Base-by-base conservation (phyloP, 441 rosid genomes). In the Brassica balearica region DNA sequence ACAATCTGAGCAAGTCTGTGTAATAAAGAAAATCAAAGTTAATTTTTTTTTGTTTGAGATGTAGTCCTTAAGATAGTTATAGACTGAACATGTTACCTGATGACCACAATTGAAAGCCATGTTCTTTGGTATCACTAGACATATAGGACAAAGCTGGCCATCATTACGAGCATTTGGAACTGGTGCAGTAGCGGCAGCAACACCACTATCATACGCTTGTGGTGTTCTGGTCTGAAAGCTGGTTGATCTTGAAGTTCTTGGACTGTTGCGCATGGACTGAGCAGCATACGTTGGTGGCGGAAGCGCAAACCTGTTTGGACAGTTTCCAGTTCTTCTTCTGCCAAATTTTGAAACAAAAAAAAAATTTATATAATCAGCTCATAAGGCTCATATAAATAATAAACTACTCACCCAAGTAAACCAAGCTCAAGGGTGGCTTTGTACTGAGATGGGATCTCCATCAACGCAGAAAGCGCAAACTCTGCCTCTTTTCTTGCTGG, bases 21-120 rank as follows among this genome's bases (percentile, higher is more conserved):
- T 8, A 41, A 8, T n/a, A 32, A 3, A 11, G 20, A 25, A 38
- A 20, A 70, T 0, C 11, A 22, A 20, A 8, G 74, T 55, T 29
- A 71, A 19, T 1, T 12, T 6, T 3, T 19, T 67, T 32, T 19
- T 15, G 56, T 78, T 27, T 69, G 73, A 72, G 73, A 51, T 61
- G 36, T 0, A 48, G 38, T 41, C 27, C 61, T 79, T 77, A 68
- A 58, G 27, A 25, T 25, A 69, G 25, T 59, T 76, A 20, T 69
- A 17, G 38, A 41, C 14, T 11, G 62, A 60, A 58, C n/a, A 77
- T 62, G 72, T 4, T 71, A 93, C 98, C 98, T 91, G 98, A 80
- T 95, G 99, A 61, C 99, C 99, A 60, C 99, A 95, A 25, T 94
- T 92, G 67, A 95, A 93, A 75, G 99, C 99, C 99, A 95, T 86